Percentiles rank a stretch among this genome's conserved stretches.
phyloP scores from a whole-genome alignment of 345 rosid species.

The Eucalyptus polyanthemos region DNA sequence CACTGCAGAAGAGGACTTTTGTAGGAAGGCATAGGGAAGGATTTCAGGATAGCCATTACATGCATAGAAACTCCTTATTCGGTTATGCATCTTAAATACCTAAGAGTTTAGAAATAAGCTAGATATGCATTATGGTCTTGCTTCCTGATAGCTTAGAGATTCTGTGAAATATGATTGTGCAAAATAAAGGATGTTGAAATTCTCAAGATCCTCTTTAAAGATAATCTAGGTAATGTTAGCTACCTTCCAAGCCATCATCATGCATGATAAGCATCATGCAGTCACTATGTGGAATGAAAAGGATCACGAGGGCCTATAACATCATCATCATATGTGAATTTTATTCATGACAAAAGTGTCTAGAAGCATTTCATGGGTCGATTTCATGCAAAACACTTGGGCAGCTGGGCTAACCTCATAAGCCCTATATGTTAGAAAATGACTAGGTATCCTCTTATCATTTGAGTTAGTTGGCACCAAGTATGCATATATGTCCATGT shows the following conservation, averaged over 20 bases:
- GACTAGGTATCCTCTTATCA: background rate
- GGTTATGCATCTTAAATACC: background rate
- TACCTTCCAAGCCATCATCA: background rate
- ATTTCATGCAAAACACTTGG: background rate
- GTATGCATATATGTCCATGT: background rate
- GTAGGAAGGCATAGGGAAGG: background rate
- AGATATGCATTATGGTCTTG: background rate
- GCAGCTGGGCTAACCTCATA: background rate
- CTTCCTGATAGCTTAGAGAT: background rate
- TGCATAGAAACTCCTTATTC: background rate
- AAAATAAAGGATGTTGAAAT: background rate
- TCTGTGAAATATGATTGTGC: background rate
- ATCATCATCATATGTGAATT: background rate
- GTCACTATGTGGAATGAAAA: background rate
- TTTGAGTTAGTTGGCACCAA: background rate
- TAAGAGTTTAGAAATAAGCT: background rate
- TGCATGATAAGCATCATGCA: background rate
- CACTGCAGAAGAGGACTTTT: background rate
- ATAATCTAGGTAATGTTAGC: background rate
- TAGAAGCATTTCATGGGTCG: background rate
- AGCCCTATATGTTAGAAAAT: background rate
- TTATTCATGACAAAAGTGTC: background rate
- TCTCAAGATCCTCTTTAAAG: background rate
- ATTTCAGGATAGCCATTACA: background rate
- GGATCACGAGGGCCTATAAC: background rate